Evolutionary conservation across 164 flowering plant species (phyloP).

Genomic region (Buxus sempervirens): DNA sequence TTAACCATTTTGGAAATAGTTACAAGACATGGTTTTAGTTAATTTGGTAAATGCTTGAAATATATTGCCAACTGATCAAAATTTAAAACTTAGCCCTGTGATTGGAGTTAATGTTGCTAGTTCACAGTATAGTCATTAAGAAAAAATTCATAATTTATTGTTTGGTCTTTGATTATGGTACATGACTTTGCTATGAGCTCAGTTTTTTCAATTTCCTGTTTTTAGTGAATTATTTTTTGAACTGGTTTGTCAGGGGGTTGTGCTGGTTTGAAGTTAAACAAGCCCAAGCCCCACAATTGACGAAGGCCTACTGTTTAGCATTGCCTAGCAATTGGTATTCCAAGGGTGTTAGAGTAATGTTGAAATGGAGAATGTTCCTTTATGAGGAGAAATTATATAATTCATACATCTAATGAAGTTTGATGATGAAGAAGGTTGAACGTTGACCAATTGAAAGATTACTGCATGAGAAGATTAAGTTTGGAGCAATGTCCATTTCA

Average conservation of each 20-base stretch:
- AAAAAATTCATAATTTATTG: neutral
- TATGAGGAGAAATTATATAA: conserved; percentile 55
- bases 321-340: conserved; percentile 49
- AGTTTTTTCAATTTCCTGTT: conserved; percentile 18
- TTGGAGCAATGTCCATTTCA: conserved; percentile 50
- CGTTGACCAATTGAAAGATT: conserved; percentile 46
- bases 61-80: neutral
- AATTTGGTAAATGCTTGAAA: no score
- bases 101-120: neutral
- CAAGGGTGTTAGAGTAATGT: conserved; percentile 52
- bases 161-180: conserved; percentile 1
- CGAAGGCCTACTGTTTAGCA: conserved; percentile 48
- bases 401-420: conserved; percentile 54
- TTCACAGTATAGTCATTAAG: neutral
- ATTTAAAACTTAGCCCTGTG: neutral
- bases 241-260: conserved; percentile 83
- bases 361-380: conserved; percentile 53
- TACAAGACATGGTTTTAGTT: neutral
- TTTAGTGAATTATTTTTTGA: conserved; percentile 48
- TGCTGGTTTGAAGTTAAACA: conserved; percentile 82
- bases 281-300: conserved; percentile 75
- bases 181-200: conserved; percentile 10
- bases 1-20: neutral
- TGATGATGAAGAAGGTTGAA: conserved; percentile 58
- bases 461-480: conserved; percentile 44